phyloP scores from a whole-genome alignment of 352 stramenopile genomes.

The Globisporangium paddicum region DNA sequence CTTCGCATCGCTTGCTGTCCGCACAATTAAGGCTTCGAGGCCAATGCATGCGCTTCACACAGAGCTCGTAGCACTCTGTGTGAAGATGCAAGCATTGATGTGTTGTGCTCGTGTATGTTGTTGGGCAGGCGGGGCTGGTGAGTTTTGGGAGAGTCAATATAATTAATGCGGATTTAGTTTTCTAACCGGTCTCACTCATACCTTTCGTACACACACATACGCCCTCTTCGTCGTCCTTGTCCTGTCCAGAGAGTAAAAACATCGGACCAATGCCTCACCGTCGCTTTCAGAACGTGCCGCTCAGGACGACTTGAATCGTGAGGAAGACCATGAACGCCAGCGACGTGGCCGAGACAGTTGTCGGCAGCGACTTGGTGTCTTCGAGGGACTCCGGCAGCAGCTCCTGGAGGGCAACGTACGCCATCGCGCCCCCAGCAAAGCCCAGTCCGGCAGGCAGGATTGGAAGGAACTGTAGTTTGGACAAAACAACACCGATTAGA shows the following conservation, averaged over 20 bases:
- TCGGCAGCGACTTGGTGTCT: conserved; percentile 75
- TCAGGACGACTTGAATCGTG: conserved; percentile 77
- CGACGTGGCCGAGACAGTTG: conserved; percentile 61
- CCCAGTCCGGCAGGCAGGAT: conserved; percentile 94
- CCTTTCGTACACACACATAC: conserved; percentile 5
- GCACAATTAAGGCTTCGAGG: no score
- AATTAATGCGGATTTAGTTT: conserved; percentile 10
- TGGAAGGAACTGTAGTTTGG: conserved; percentile 84
- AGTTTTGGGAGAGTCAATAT: conserved; percentile 1
- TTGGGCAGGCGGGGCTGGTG: not conserved
- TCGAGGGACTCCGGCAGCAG: conserved; percentile 78
- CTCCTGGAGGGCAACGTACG: conserved; percentile 91
- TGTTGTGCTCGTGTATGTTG: no score
- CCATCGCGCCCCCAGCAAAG: conserved; percentile 97
- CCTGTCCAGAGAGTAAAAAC: no score
- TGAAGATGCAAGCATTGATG: no score
- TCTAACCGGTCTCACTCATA: conserved; percentile 9
- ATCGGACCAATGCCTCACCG: no score
- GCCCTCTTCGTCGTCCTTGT: not conserved
- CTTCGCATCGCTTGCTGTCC: not conserved
- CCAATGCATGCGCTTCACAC: not conserved
- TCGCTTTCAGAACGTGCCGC: conserved; percentile 37
- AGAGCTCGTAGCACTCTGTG: no score
- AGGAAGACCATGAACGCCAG: conserved; percentile 81
- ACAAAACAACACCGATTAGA: conserved; percentile 3